Percentiles rank a stretch among this genome's conserved stretches.
These are phyloP conservation scores for Linaria vulgaris DNA, from an alignment of 257 asterid genomes.

Conservation along the genomic window DNA sequence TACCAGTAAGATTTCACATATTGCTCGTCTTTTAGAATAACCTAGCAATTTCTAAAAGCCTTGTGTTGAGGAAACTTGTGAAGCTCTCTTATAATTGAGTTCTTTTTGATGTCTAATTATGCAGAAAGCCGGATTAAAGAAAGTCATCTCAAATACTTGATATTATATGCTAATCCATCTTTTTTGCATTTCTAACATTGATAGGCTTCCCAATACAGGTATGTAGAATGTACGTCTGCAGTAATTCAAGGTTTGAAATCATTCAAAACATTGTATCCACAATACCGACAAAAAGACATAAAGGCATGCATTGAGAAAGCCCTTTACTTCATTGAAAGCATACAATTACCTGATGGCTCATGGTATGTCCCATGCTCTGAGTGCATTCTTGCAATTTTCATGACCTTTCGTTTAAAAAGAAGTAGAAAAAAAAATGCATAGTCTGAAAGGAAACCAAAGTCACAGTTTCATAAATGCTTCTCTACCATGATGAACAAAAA, in stretches of 20 bases:
- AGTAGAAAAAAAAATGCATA: neutral
- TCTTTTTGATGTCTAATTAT: neutral
- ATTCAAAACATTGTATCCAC: conserved; percentile 42
- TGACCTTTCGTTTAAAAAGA: neutral
- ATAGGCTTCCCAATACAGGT: conserved; percentile 23
- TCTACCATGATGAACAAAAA: too few species aligned
- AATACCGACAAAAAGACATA: conserved; percentile 41
- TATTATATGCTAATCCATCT: neutral
- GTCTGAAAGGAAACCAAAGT: too few species aligned
- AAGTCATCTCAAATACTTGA: neutral
- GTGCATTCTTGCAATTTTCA: neutral
- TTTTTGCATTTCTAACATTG: neutral
- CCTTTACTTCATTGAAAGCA: conserved; percentile 32
- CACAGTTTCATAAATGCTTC: too few species aligned
- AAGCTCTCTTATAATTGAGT: too few species aligned
- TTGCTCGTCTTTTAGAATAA: neutral
- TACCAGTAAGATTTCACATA: conserved; percentile 52
- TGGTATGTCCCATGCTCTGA: conserved; percentile 34
- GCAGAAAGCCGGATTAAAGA: neutral
- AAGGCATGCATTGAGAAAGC: conserved; percentile 42
- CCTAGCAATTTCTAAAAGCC: neutral
- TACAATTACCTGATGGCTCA: conserved; percentile 52
- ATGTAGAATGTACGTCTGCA: conserved; percentile 65
- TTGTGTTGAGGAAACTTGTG: neutral
- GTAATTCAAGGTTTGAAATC: conserved; percentile 43